phyloP scores from a whole-genome alignment of 371 early-diverging fungal genomes.

The Rhizopus stolonifer region DNA sequence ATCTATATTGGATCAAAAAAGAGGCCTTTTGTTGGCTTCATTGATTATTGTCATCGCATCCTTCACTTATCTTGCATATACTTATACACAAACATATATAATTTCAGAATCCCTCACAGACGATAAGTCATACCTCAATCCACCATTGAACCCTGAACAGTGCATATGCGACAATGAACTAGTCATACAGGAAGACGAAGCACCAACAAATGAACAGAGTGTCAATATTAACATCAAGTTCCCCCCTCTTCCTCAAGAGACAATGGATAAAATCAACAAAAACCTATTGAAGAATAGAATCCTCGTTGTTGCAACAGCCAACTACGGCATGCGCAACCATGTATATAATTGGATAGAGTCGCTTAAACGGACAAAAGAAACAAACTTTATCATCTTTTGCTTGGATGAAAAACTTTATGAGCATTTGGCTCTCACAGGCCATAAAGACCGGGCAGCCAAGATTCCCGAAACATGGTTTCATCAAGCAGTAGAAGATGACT shows the following conservation, averaged over 20 bases:
- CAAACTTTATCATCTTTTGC: constrained; percentile 45
- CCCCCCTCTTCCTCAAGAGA: constrained; percentile 23
- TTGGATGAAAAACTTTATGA: constrained; percentile 39
- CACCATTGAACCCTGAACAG: too few species aligned
- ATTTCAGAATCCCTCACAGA: background rate
- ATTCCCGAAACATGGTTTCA: constrained; percentile 46
- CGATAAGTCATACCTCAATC: too few species aligned
- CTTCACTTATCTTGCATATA: constrained; percentile 11
- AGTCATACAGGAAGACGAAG: too few species aligned
- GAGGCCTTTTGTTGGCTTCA: constrained; percentile 1
- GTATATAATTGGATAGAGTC: constrained; percentile 54
- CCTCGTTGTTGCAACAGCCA: constrained; percentile 42
- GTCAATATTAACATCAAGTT: constrained; percentile 14
- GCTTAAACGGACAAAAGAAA: constrained; percentile 31
- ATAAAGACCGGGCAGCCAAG: constrained; percentile 27
- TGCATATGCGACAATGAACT: too few species aligned
- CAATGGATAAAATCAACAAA: constrained; percentile 34
- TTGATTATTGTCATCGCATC: constrained; percentile 6
- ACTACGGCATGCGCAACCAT: constrained; percentile 50
- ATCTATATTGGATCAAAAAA: constrained; percentile 5
- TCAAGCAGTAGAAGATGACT: constrained; percentile 35
- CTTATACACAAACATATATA: constrained; percentile 10
- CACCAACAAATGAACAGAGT: background rate
- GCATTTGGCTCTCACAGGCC: constrained; percentile 32
- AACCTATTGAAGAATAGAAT: constrained; percentile 35